phyloP scores from a whole-genome alignment of 2,329 filamentous ascomycete genomes.

The Aspergillus viridinutans region DNA sequence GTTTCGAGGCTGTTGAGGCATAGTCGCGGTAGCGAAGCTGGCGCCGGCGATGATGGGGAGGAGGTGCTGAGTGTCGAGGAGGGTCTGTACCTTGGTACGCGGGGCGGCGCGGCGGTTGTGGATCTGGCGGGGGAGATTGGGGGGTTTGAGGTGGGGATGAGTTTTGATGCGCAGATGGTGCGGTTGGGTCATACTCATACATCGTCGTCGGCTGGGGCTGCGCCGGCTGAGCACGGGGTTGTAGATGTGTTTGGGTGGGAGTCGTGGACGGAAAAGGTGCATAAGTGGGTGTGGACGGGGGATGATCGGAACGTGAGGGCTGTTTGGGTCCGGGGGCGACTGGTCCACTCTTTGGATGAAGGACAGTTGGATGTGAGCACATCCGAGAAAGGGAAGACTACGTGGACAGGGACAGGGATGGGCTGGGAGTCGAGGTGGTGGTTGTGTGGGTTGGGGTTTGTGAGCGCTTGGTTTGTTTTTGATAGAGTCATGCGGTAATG shows the following conservation, averaged over 20 bases:
- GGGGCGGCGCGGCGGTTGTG: slow-evolving; percentile 79
- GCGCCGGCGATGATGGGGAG: slow-evolving; percentile 31
- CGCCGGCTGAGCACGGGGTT: slow-evolving; percentile 46
- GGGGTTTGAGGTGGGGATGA: slow-evolving; percentile 77
- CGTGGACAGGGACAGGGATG: not conserved
- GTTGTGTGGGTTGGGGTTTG: slow-evolving; percentile 3
- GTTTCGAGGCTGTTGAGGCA: slow-evolving; percentile 61
- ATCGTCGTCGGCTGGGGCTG: no score
- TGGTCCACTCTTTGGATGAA: slow-evolving; percentile 60
- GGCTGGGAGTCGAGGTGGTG: not conserved
- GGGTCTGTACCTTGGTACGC: slow-evolving; percentile 77
- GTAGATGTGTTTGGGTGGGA: slow-evolving; percentile 93
- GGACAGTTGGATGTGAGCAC: not conserved
- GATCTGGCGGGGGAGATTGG: slow-evolving; percentile 70
- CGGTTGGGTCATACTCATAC: slow-evolving; percentile 42
- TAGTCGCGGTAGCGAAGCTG: no score
- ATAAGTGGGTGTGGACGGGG: slow-evolving; percentile 92
- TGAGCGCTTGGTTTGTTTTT: slow-evolving; percentile 2
- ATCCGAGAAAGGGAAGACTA: not conserved
- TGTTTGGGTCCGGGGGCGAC: slow-evolving; percentile 82
- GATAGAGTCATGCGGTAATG: slow-evolving; percentile 1
- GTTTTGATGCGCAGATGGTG: slow-evolving; percentile 87
- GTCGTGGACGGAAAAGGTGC: slow-evolving; percentile 76
- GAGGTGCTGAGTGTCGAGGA: slow-evolving; percentile 79
- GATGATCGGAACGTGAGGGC: slow-evolving; percentile 85